Evolutionary conservation across 73 alveolate species (phyloP).

Genomic region (Durusdinium trenchii): DNA sequence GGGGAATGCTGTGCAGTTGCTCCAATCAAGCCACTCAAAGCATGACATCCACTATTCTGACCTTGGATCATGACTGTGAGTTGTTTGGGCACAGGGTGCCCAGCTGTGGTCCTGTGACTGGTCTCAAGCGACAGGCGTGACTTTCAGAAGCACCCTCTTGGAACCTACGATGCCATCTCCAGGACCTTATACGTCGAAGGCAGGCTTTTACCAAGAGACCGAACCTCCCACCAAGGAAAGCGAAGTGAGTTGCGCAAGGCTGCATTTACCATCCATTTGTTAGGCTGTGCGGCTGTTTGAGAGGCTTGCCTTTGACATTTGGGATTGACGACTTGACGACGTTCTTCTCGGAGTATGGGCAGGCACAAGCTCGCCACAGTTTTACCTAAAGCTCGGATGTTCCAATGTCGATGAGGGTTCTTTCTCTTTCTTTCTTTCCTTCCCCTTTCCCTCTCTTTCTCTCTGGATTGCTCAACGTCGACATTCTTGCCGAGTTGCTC

Average conservation of each 20-base stretch:
- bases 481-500: not conserved
- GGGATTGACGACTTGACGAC: conserved; percentile 56
- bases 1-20: not conserved
- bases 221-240: not conserved
- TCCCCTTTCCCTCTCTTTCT: not conserved
- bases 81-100: not conserved
- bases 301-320: conserved; percentile 73
- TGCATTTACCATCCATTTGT: not conserved
- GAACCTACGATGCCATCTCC: conserved; percentile 24
- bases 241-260: too few relatives aligned
- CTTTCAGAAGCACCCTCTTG: conserved; percentile 21
- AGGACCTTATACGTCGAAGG: conserved; percentile 79
- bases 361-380: not conserved
- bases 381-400: not conserved
- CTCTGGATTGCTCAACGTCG: not conserved
- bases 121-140: conserved; percentile 35
- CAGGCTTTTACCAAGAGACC: not conserved
- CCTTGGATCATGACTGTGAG: not conserved
- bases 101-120: not conserved
- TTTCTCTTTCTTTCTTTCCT: not conserved
- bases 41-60: not conserved
- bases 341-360: conserved; percentile 57
- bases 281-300: not conserved
- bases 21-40: not conserved
- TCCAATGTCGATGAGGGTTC: not conserved